These are phyloP conservation scores for Globisporangium iwayamae DNA, from an alignment of 352 stramenopile species.

Conservation along the genomic window DNA sequence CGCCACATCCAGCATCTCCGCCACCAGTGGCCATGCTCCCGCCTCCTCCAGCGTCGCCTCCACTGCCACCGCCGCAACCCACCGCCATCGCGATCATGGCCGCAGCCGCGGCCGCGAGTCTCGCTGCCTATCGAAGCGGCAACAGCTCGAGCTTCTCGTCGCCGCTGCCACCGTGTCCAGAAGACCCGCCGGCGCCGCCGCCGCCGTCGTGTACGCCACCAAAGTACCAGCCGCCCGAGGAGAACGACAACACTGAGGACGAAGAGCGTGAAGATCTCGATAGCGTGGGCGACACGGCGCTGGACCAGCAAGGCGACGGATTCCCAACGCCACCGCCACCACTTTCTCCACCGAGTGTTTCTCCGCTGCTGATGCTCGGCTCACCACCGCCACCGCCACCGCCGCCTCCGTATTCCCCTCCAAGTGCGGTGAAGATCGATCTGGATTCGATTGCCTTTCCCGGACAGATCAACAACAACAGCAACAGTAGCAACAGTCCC, in stretches of 20 bases:
- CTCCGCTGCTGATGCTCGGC: conserved; percentile 15
- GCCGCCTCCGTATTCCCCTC: conserved; percentile 58
- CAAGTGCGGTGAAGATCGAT: conserved; percentile 30
- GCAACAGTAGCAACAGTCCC: neutral
- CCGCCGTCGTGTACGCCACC: conserved; percentile 61
- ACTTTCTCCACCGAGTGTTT: conserved; percentile 32
- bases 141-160: conserved; percentile 71
- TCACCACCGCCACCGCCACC: conserved; percentile 27
- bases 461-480: conserved; percentile 4
- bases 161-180: conserved; percentile 64
- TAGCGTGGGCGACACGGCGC: conserved; percentile 35
- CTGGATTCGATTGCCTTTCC: conserved; percentile 27
- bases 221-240: conserved; percentile 62
- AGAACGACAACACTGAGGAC: conserved; percentile 41
- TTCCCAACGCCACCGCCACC: conserved; percentile 47
- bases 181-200: conserved; percentile 57
- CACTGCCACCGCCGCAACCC: conserved; percentile 4
- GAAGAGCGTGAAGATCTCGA: conserved; percentile 34
- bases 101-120: neutral
- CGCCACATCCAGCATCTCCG: neutral
- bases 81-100: neutral
- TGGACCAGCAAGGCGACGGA: conserved; percentile 21
- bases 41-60: conserved; percentile 1
- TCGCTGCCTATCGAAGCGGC: conserved; percentile 12
- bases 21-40: neutral